These are phyloP conservation scores for Mycena belliarum DNA, from an alignment of 768 basidiomycete species.

Conservation along the genomic window DNA sequence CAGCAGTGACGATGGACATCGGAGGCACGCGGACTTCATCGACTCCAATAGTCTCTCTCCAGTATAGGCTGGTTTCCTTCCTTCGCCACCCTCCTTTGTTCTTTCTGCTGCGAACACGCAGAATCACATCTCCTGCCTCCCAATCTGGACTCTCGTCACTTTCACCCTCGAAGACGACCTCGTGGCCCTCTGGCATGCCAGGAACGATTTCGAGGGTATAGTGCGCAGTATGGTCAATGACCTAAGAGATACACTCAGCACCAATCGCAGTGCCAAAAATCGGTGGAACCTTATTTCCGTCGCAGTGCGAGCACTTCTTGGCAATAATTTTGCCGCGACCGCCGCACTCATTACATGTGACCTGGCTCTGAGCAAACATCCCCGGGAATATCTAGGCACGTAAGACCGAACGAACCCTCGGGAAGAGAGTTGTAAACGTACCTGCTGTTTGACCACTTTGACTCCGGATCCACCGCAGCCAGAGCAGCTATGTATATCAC, in stretches of 20 bases:
- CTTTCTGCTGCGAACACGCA: slow-evolving; percentile 79
- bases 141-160: slow-evolving; percentile 95
- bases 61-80: slow-evolving; percentile 90
- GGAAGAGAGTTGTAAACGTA: slow-evolving; percentile 7
- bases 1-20: background rate
- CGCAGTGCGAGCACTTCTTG: slow-evolving; percentile 79
- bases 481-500: slow-evolving; percentile 84
- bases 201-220: slow-evolving; percentile 84
- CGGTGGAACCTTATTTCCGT: slow-evolving; percentile 56
- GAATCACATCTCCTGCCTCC: slow-evolving; percentile 92
- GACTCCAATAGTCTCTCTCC: slow-evolving; percentile 87
- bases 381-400: slow-evolving; percentile 78
- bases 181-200: slow-evolving; percentile 92
- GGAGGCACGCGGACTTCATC: slow-evolving; percentile 67
- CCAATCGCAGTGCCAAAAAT: background rate
- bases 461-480: slow-evolving; percentile 86
- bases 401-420: background rate
- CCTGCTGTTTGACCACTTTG: slow-evolving; percentile 83
- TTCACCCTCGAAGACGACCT: slow-evolving; percentile 94
- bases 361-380: slow-evolving; percentile 90
- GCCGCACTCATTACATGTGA: slow-evolving; percentile 79
- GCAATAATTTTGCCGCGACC: slow-evolving; percentile 83
- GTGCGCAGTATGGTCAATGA: slow-evolving; percentile 75
- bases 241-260: slow-evolving; percentile 24
- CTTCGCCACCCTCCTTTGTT: slow-evolving; percentile 81